Base-by-base conservation (phyloP, 768 basidiomycete genomes). In the Suillus lakei region DNA sequence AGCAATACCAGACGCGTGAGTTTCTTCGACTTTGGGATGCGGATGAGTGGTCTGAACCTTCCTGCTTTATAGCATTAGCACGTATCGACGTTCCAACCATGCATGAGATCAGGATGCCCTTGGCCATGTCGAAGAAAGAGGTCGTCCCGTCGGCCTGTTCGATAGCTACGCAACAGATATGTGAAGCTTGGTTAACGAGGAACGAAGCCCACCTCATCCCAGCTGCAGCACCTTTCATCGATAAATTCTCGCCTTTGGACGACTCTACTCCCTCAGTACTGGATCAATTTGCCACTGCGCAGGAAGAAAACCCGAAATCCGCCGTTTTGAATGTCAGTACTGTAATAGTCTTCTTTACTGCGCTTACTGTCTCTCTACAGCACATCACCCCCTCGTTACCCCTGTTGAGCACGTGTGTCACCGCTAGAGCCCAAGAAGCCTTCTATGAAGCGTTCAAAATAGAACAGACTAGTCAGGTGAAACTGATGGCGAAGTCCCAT, bases 331-430 rank as follows among this genome's bases (percentile, higher is more conserved):
- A 55, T 3, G 54, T 55, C 34, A 36, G 54, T 55, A 3, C 48
- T 50, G 23, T 15, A 7, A 26, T 15, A 26, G 3, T 26, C 48
- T 50, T 13, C 15, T 26, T 50, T 2, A 0, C 7, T 26, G 23
- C 6, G 23, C 48, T 50, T 6, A 50, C 13, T 2, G 3, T 23
- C 54, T 12, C 32, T 21, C 13, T 54, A 34, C n/a, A 55, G 54
- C 4, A 21, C 6, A 23, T 36, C 54, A 15, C 21, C 34, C 34
- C 54, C 13, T 23, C 32, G 1, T 34, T 34, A 16, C 54, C 54
- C 7, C 54, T 55, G n/a, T n/a, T 55, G 13, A 55, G 34, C 34
- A 55, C 54, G 13, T 55, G 54, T 34, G 32, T 55, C 54, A 55
- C 54, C n/a, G 4, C n/a, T 23, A 13, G 6, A 13, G 54, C 32